Base-by-base conservation (phyloP, 331 rosid species). In the Rhamnella rubrinervis region DNA sequence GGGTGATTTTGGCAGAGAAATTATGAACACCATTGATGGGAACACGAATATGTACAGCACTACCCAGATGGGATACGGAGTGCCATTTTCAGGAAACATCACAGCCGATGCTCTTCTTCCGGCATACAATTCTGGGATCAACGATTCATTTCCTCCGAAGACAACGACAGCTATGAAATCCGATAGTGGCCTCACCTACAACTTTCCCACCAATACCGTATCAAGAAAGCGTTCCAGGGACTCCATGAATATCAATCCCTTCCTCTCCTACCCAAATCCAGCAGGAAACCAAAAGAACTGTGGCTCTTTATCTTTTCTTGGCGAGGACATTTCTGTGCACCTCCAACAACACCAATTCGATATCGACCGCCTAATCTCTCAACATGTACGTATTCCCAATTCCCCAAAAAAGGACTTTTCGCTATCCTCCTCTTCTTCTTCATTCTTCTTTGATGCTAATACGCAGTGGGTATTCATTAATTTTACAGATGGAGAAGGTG, bases 181-280 rank as follows among this genome's bases (percentile, higher is more conserved):
- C 0, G 96, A 90, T 0, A 93, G 98, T 13, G 85, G 84, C 8
- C 73, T 93, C 18, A 85, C 93, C 8, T 87, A 84, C 63, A 88
- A 78, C 49, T 67, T 85, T 7, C 80, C 77, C n/a, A 41, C 52
- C 35, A 31, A 0, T 31, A 31, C 35, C 26, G 46, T 74, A 0
- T 56, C 89, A 0, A 83, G 92, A 73, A 93, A 93, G 59, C 97
- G 96, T 2, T 71, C 85, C 1, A 81, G 96, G 26, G 98, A 93
- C 15, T 74, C 89, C 0, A 39, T 71, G 12, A 71, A 88, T 0
- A 46, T 72, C 28, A 61, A 40, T 20, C 77, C 40, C 23, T 77
- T 44, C 23, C 65, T 79, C 38, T 74, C 78, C 3, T 77, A 75
- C 69, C 69, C 79, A 1, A 20, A 65, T 23, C 9, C 73, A 6